Percentiles rank a stretch among this genome's conserved stretches.
Evolutionary conservation across 2,329 filamentous ascomycete species (phyloP).

Genomic region (Fusarium humuli): DNA sequence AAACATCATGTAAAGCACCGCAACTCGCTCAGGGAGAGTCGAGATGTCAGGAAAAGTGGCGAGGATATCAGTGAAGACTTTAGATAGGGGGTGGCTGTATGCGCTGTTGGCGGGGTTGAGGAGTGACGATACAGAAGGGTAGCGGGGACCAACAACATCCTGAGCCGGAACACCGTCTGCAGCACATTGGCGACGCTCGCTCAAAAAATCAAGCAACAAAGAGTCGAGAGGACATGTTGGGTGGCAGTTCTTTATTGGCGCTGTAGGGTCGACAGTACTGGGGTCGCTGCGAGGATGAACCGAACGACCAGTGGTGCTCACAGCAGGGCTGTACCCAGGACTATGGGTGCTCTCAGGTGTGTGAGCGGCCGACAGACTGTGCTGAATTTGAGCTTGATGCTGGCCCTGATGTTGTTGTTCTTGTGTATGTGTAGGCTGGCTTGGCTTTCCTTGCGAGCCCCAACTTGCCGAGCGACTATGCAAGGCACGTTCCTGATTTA

Average conservation of each 20-base stretch:
- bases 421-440: constrained; percentile 21
- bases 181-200: constrained; percentile 73
- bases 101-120: constrained; percentile 74
- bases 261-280: constrained; percentile 41
- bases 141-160: constrained; percentile 78
- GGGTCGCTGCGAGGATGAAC: constrained; percentile 36
- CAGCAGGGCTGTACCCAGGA: constrained; percentile 39
- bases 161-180: constrained; percentile 72
- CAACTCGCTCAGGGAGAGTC: constrained; percentile 83
- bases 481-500: constrained; percentile 44
- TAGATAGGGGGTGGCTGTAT: constrained; percentile 80
- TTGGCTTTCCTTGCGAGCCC: constrained; percentile 40
- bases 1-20: constrained; percentile 88
- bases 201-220: constrained; percentile 83
- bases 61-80: constrained; percentile 87
- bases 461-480: constrained; percentile 41
- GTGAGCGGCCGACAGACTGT: constrained; percentile 33
- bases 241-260: constrained; percentile 67
- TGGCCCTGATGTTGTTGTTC: constrained; percentile 37
- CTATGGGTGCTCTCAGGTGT: constrained; percentile 41
- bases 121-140: constrained; percentile 83
- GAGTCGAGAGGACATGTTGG: constrained; percentile 82
- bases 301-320: constrained; percentile 29
- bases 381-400: constrained; percentile 18
- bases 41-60: constrained; percentile 84